phyloP scores from a whole-genome alignment of 768 basidiomycete species.

The Russula griseocarnosa region DNA sequence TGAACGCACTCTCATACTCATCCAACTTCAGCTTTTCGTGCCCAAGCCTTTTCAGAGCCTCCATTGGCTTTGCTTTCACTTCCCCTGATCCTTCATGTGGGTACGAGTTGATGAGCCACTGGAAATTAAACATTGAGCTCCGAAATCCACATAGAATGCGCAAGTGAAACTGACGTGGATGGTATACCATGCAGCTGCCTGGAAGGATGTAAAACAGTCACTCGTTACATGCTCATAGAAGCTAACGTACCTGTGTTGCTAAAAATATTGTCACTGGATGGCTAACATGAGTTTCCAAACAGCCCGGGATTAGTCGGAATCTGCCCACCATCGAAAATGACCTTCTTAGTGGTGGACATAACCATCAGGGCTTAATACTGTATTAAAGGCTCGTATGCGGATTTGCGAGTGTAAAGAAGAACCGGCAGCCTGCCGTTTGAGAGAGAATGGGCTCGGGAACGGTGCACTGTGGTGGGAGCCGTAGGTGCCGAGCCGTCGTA shows the following conservation, averaged over 20 bases:
- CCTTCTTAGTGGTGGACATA: conserved; percentile 30
- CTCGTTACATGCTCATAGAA: neutral
- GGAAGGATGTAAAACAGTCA: conserved; percentile 27
- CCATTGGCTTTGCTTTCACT: conserved; percentile 63
- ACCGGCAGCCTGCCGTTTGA: neutral
- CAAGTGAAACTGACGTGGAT: conserved; percentile 50
- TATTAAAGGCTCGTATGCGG: neutral
- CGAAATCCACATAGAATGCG: neutral
- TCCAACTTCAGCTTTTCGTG: conserved; percentile 72
- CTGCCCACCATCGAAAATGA: conserved; percentile 32
- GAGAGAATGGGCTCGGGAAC: neutral
- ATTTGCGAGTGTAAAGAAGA: neutral
- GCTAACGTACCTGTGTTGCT: conserved; percentile 46
- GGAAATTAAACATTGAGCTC: conserved; percentile 6
- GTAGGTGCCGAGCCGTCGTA: too few species aligned
- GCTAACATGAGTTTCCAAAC: conserved; percentile 4
- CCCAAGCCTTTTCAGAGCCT: conserved; percentile 66
- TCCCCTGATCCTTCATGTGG: conserved; percentile 50
- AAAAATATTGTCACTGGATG: conserved; percentile 43
- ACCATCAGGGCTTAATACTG: conserved; percentile 22
- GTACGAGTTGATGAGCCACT: conserved; percentile 66
- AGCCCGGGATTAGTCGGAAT: neutral
- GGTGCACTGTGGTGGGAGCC: too few species aligned
- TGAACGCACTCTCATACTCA: conserved; percentile 80
- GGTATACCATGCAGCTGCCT: conserved; percentile 79